Conservation (phyloP, 179 eudicot genomes). For the Drosera spatulata region DNA sequence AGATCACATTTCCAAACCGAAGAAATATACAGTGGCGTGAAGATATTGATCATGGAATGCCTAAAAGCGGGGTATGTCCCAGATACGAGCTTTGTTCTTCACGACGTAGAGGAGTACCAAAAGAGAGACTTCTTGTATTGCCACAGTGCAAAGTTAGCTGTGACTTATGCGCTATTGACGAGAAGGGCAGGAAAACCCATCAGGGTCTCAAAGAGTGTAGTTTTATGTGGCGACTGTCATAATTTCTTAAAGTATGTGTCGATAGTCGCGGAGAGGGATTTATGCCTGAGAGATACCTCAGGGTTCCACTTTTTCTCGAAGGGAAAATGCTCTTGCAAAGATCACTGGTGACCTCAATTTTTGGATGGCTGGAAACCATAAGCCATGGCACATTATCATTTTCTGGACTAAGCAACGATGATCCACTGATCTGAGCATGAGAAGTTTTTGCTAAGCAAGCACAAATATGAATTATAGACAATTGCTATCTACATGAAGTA, state of each 20-base stretch:
- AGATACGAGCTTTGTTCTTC: constrained; percentile 92
- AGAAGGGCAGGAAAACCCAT: constrained; percentile 40
- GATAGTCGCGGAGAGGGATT: constrained; percentile 52
- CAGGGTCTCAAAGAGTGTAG: constrained; percentile 58
- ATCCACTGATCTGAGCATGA: too few species aligned
- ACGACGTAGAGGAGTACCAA: constrained; percentile 87
- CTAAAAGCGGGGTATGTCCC: constrained; percentile 74
- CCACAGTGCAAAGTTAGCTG: constrained; percentile 87
- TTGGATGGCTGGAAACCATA: neutral
- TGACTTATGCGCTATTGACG: constrained; percentile 50
- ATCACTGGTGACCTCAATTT: constrained; percentile 18
- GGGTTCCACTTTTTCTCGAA: constrained; percentile 67
- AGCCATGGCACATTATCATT: neutral
- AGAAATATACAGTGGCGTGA: constrained; percentile 56
- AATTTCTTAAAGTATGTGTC: constrained; percentile 70
- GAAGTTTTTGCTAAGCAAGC: too few species aligned
- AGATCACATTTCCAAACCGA: constrained; percentile 48
- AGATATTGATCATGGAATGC: constrained; percentile 67
- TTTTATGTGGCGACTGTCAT: constrained; percentile 89
- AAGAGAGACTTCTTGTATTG: constrained; percentile 69
- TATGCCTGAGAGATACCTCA: constrained; percentile 61
- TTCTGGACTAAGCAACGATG: too few species aligned
- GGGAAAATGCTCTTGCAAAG: constrained; percentile 70
- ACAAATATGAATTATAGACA: too few species aligned
- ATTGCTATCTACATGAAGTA: too few species aligned